Conservation (phyloP, 306 rosid genomes). For the Sphenostylis stenocarpa region DNA sequence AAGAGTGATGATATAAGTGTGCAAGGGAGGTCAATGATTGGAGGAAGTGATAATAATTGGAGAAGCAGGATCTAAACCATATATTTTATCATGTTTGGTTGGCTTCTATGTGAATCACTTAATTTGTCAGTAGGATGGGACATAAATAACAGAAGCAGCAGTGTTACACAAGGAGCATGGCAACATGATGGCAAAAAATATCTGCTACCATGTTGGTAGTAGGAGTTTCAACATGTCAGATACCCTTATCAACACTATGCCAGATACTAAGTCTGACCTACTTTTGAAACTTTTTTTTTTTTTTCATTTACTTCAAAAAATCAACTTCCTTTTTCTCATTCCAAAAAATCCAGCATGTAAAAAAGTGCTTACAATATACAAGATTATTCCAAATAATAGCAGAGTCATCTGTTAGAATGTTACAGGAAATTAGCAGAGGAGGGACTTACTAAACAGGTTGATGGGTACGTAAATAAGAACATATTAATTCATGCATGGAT, state of each 20-base stretch:
- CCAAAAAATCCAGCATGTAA: background rate
- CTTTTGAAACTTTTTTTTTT: background rate
- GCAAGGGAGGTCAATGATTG: slow-evolving; percentile 7
- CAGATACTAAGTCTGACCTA: background rate
- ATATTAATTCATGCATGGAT: background rate
- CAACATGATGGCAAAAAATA: background rate
- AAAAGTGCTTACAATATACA: too few species aligned
- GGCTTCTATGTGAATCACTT: background rate
- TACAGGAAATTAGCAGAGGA: background rate
- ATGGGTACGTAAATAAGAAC: background rate
- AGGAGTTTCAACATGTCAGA: background rate
- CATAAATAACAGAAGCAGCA: background rate
- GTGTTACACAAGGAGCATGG: slow-evolving; percentile 14
- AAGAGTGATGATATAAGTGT: background rate
- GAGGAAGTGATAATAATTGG: background rate
- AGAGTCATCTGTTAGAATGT: too few species aligned
- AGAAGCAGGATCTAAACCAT: background rate
- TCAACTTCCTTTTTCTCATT: background rate
- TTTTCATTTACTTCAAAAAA: background rate
- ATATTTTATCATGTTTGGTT: slow-evolving; percentile 10
- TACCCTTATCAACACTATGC: too few species aligned
- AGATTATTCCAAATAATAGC: too few species aligned
- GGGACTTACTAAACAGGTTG: too few species aligned
- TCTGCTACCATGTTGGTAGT: background rate
- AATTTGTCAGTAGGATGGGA: slow-evolving; percentile 4